These are phyloP conservation scores for Triticum turgidum DNA, from an alignment of 176 grass and related monocot genomes.

Conservation along the genomic window DNA sequence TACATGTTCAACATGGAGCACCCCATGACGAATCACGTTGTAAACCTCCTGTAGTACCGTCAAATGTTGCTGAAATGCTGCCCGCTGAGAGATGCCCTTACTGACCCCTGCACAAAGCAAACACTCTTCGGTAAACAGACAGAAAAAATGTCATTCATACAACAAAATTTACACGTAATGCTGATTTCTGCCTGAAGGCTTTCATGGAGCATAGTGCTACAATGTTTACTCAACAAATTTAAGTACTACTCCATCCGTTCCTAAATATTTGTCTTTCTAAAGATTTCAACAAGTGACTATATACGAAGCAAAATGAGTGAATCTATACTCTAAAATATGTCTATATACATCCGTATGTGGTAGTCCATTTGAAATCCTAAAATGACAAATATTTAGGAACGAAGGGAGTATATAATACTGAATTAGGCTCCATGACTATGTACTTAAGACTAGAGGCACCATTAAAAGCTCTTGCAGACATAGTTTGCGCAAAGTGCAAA, in stretches of 20 bases:
- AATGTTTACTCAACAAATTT: background rate
- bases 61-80: background rate
- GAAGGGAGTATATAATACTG: background rate
- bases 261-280: too few species aligned
- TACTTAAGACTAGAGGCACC: background rate
- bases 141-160: background rate
- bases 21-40: background rate
- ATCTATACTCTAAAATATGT: too few species aligned
- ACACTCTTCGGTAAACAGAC: background rate
- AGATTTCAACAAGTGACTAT: too few species aligned
- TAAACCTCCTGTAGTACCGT: background rate
- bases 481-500: background rate
- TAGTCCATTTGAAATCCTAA: too few species aligned
- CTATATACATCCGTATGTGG: too few species aligned
- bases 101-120: conserved; percentile 44
- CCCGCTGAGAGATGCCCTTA: conserved; percentile 14
- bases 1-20: conserved; percentile 2
- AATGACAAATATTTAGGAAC: too few species aligned
- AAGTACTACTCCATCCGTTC: background rate
- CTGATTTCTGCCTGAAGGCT: background rate
- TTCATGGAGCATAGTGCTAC: background rate
- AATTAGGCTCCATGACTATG: background rate
- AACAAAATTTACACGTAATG: background rate
- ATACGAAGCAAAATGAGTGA: too few species aligned
- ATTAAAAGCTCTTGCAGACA: too few species aligned